Conservation (phyloP, 495 filamentous ascomycete genomes). For the Talaromyces proteolyticus region DNA sequence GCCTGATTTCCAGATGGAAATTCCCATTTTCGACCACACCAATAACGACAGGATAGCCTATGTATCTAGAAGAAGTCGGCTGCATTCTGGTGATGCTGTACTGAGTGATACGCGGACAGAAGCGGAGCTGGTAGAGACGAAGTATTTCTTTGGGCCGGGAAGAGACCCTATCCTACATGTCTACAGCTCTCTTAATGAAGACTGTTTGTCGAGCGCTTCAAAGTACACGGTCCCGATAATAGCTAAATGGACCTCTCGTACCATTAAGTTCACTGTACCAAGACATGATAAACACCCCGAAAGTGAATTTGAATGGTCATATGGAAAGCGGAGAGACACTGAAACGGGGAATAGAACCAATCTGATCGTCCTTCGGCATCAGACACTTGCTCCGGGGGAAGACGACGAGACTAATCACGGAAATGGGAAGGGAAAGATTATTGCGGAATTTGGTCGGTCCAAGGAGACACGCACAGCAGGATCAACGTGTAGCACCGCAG, state of each 20-base stretch:
- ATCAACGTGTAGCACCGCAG: slow-evolving; percentile 30
- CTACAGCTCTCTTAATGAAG: slow-evolving; percentile 4
- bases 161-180: slow-evolving; percentile 19
- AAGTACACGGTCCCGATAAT: slow-evolving; percentile 19
- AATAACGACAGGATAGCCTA: slow-evolving; percentile 27
- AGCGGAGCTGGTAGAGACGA: slow-evolving; percentile 33
- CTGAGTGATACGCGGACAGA: slow-evolving; percentile 18
- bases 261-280: slow-evolving; percentile 26
- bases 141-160: slow-evolving; percentile 41
- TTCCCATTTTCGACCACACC: slow-evolving; percentile 30
- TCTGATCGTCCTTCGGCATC: slow-evolving; percentile 25
- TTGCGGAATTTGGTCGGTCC: slow-evolving; percentile 42
- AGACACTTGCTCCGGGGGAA: too few relatives aligned
- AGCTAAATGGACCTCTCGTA: slow-evolving; percentile 28
- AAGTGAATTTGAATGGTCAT: slow-evolving; percentile 42
- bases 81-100: slow-evolving; percentile 34
- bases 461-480: slow-evolving; percentile 35
- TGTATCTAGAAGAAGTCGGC: slow-evolving; percentile 33
- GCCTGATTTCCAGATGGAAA: slow-evolving; percentile 27
- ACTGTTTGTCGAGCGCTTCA: background rate
- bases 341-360: slow-evolving; percentile 19
- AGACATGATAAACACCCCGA: slow-evolving; percentile 11
- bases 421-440: slow-evolving; percentile 13
- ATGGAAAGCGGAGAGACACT: slow-evolving; percentile 28
- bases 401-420: too few relatives aligned